These are phyloP conservation scores for Phaeosphaeriaceae sp. DNA, from an alignment of 2,329 filamentous ascomycete species.

Conservation along the genomic window DNA sequence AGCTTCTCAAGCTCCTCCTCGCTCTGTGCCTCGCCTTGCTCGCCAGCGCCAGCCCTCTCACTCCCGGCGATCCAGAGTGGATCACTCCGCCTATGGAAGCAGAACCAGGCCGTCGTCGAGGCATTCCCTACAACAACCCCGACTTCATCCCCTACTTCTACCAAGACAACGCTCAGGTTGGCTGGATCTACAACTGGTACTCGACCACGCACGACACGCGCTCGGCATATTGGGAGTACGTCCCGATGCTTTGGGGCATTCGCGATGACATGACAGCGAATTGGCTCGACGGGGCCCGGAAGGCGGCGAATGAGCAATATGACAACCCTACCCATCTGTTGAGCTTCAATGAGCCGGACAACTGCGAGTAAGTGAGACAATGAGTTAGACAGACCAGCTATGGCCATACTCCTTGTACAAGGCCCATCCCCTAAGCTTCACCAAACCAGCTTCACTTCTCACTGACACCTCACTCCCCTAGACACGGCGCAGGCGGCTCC, in stretches of 20 bases:
- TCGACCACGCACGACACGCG: conserved; percentile 46
- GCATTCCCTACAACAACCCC: conserved; percentile 69
- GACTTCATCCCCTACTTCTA: conserved; percentile 59
- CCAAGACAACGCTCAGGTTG: conserved; percentile 48
- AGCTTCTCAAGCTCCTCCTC: background rate
- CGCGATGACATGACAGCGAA: conserved; percentile 14
- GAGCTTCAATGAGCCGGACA: conserved; percentile 47
- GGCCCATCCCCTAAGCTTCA: no score
- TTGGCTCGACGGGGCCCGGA: conserved; percentile 27
- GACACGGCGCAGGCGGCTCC: conserved; percentile 21
- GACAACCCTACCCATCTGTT: conserved; percentile 28
- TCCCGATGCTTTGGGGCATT: conserved; percentile 59
- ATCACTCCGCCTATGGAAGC: background rate
- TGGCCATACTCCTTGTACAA: no score
- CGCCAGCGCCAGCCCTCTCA: background rate
- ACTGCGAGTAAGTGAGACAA: conserved; percentile 27
- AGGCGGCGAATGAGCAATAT: conserved; percentile 3
- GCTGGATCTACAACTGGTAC: conserved; percentile 75
- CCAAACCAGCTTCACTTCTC: background rate
- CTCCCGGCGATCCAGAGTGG: no score
- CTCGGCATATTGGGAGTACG: conserved; percentile 58
- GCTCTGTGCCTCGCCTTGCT: background rate
- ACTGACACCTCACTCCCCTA: background rate
- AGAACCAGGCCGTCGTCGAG: conserved; percentile 53
- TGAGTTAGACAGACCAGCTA: no score